Evolutionary conservation across 2,329 filamentous ascomycete genomes (phyloP).

Genomic region (Alternaria panax): DNA sequence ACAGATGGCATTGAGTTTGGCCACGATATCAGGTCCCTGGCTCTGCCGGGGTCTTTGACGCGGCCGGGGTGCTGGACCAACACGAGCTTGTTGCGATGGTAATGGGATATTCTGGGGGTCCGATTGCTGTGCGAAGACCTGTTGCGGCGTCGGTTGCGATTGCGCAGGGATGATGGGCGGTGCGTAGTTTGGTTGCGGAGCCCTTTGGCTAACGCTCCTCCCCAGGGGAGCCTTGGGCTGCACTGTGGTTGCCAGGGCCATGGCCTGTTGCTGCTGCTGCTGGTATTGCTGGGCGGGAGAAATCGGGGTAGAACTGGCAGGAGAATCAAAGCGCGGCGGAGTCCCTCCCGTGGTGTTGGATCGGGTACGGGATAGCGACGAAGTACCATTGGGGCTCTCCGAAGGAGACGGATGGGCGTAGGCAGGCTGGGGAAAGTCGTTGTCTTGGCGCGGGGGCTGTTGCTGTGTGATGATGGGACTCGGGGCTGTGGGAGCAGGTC

Average conservation of each 20-base stretch:
- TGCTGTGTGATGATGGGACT: slow-evolving; percentile 51
- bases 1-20: slow-evolving; percentile 86
- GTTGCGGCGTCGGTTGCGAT: slow-evolving; percentile 59
- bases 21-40: slow-evolving; percentile 80
- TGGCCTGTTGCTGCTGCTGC: slow-evolving; percentile 86
- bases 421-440: slow-evolving; percentile 52
- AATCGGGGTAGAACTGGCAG: slow-evolving; percentile 46
- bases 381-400: slow-evolving; percentile 46
- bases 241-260: slow-evolving; percentile 72
- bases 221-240: slow-evolving; percentile 78
- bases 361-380: slow-evolving; percentile 51
- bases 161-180: slow-evolving; percentile 53
- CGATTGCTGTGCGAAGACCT: slow-evolving; percentile 52
- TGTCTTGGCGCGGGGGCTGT: slow-evolving; percentile 43
- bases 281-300: slow-evolving; percentile 63
- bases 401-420: slow-evolving; percentile 53
- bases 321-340: slow-evolving; percentile 56
- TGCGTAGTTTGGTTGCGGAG: slow-evolving; percentile 43
- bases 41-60: slow-evolving; percentile 82
- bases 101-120: slow-evolving; percentile 54
- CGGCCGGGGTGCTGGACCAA: slow-evolving; percentile 69
- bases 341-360: slow-evolving; percentile 54
- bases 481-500: slow-evolving; percentile 64
- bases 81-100: slow-evolving; percentile 58
- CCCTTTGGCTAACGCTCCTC: slow-evolving; percentile 75